Evolutionary conservation across 2,329 filamentous ascomycete species (phyloP).

Genomic region (Furcasterigmium furcatum): DNA sequence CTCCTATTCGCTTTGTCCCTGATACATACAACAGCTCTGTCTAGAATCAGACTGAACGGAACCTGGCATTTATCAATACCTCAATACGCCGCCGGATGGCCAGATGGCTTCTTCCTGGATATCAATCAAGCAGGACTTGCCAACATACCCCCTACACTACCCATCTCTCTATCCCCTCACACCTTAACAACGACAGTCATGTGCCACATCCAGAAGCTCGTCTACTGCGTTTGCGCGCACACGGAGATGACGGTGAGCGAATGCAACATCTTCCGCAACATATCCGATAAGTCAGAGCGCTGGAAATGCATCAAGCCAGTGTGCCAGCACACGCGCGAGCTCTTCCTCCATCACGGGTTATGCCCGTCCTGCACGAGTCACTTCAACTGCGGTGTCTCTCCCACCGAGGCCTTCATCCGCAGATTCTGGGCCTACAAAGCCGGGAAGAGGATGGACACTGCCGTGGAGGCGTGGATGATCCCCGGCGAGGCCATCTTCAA

Average conservation of each 20-base stretch:
- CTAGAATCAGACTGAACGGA: no score
- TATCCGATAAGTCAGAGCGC: neutral
- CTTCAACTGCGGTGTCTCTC: neutral
- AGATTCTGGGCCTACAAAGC: slow-evolving; percentile 9
- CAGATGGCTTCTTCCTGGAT: no score
- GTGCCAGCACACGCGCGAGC: neutral
- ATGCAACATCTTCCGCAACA: neutral
- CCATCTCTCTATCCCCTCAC: neutral
- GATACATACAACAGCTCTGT: no score
- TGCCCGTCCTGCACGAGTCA: slow-evolving; percentile 3
- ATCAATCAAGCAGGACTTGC: no score
- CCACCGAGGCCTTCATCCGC: neutral
- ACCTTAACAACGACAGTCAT: neutral
- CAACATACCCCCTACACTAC: neutral
- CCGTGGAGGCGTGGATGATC: neutral
- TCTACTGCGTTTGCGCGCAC: slow-evolving; percentile 5
- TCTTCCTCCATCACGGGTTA: slow-evolving; percentile 3
- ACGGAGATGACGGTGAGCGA: neutral
- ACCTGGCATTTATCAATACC: no score
- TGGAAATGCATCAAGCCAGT: neutral
- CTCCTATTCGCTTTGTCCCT: no score
- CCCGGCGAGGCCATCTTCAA: neutral
- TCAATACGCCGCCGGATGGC: no score
- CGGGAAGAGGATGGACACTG: neutral
- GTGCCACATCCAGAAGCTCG: slow-evolving; percentile 3